A percentile compares a stretch with the other conserved stretches of the same genome.
Conservation (phyloP, 2,329 filamentous ascomycete species). For the Tolypocladium amazonense region DNA sequence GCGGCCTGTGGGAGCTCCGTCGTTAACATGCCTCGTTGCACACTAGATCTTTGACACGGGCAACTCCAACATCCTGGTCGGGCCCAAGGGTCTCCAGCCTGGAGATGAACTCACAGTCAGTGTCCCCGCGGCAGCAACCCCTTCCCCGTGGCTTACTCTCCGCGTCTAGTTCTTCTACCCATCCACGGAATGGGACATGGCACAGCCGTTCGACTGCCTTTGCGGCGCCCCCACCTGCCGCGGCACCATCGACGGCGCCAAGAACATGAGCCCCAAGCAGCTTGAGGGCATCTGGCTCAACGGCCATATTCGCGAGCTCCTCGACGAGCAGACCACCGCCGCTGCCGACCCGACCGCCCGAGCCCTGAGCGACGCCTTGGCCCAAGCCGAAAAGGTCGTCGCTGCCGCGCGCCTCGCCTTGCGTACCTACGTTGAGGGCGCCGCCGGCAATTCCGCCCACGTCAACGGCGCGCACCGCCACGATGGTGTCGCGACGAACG, state of each 20-base stretch:
- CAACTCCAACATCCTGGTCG: constrained; percentile 46
- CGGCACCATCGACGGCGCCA: constrained; percentile 53
- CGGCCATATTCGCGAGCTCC: constrained; percentile 46
- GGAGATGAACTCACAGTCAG: constrained; percentile 49
- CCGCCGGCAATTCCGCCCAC: background rate
- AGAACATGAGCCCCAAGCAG: constrained; percentile 42
- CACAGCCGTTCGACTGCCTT: constrained; percentile 57
- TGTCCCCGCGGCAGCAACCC: constrained; percentile 1
- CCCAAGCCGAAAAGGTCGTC: constrained; percentile 35
- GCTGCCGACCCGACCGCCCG: constrained; percentile 26
- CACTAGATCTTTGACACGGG: constrained; percentile 49
- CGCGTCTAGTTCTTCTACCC: constrained; percentile 56
- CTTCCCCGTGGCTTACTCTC: background rate
- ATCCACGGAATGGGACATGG: constrained; percentile 65
- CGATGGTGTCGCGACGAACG: constrained; percentile 2
- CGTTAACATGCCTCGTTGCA: background rate
- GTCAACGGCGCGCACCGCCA: constrained; percentile 9
- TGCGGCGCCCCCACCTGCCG: constrained; percentile 48
- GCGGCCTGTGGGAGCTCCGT: background rate
- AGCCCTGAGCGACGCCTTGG: constrained; percentile 31
- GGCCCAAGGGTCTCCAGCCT: constrained; percentile 39
- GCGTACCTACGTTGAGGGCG: constrained; percentile 21
- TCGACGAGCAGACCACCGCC: constrained; percentile 28
- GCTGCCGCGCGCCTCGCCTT: constrained; percentile 34
- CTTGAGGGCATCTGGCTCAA: constrained; percentile 52